These are phyloP conservation scores for Sporothrix schenckii DNA, from an alignment of 2,329 filamentous ascomycete genomes.

Conservation along the genomic window DNA sequence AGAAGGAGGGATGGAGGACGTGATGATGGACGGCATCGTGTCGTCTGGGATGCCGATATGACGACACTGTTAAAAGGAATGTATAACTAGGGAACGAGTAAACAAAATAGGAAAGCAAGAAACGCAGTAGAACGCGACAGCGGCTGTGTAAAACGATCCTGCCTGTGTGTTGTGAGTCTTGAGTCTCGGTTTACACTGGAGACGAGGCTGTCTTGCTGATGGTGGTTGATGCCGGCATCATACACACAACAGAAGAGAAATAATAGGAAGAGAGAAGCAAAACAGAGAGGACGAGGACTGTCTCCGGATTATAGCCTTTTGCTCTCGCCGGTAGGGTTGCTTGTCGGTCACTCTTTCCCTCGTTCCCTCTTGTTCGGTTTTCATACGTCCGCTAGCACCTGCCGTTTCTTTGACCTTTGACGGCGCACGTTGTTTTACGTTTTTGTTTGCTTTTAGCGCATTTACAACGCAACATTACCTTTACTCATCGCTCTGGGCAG, in stretches of 20 bases:
- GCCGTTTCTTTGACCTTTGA: constrained; percentile 17
- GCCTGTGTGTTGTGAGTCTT: not conserved
- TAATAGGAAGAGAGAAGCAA: constrained; percentile 8
- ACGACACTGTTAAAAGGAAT: not conserved
- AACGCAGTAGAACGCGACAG: not conserved
- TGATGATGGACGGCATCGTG: constrained; percentile 40
- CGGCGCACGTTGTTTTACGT: not conserved
- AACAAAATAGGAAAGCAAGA: not conserved
- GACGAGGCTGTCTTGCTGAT: constrained; percentile 19
- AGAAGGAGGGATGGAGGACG: constrained; percentile 40
- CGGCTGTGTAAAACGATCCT: not conserved
- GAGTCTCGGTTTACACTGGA: not conserved
- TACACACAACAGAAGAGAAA: constrained; percentile 28
- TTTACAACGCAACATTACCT: constrained; percentile 23
- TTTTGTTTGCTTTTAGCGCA: not conserved
- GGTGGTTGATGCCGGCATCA: constrained; percentile 29
- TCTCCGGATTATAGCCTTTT: constrained; percentile 23
- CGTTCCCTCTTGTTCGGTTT: not conserved
- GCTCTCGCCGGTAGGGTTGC: not conserved
- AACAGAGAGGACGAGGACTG: constrained; percentile 4
- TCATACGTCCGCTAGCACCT: constrained; percentile 8
- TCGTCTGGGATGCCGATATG: not conserved
- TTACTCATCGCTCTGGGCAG: constrained; percentile 11
- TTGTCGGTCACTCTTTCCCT: not conserved
- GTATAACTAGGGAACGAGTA: not conserved